These are phyloP conservation scores for Selenicereus undatus DNA, from an alignment of 148 eudicot genomes.

Conservation along the genomic window DNA sequence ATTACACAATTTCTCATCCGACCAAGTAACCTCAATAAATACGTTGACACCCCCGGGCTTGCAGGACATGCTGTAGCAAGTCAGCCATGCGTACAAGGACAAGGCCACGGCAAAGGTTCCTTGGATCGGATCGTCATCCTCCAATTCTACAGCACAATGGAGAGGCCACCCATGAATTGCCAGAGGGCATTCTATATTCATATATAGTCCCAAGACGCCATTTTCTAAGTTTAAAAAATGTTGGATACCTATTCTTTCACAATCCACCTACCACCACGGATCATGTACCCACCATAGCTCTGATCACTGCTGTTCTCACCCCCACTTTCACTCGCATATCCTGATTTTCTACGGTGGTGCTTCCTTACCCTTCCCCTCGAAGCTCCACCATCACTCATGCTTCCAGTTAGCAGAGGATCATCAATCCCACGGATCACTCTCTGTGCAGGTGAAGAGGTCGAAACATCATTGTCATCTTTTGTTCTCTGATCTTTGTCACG, in stretches of 20 bases:
- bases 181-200: too few species aligned
- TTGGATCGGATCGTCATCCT: background rate
- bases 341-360: slow-evolving; percentile 58
- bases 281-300: slow-evolving; percentile 57
- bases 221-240: background rate
- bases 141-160: background rate
- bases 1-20: background rate
- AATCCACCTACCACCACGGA: slow-evolving; percentile 86
- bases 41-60: background rate
- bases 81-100: background rate
- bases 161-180: background rate
- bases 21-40: background rate
- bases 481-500: slow-evolving; percentile 69
- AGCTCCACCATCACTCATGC: slow-evolving; percentile 70
- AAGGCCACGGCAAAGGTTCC: background rate
- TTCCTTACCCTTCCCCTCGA: slow-evolving; percentile 58
- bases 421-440: slow-evolving; percentile 84
- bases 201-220: too few species aligned
- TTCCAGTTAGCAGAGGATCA: slow-evolving; percentile 87
- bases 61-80: background rate
- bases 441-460: slow-evolving; percentile 46
- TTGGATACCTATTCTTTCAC: slow-evolving; percentile 57
- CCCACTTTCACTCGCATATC: slow-evolving; percentile 91
- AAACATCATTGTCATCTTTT: slow-evolving; percentile 75
- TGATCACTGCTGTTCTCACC: slow-evolving; percentile 95